phyloP scores from a whole-genome alignment of 768 basidiomycete genomes.

The Mycena albidolilacea region DNA sequence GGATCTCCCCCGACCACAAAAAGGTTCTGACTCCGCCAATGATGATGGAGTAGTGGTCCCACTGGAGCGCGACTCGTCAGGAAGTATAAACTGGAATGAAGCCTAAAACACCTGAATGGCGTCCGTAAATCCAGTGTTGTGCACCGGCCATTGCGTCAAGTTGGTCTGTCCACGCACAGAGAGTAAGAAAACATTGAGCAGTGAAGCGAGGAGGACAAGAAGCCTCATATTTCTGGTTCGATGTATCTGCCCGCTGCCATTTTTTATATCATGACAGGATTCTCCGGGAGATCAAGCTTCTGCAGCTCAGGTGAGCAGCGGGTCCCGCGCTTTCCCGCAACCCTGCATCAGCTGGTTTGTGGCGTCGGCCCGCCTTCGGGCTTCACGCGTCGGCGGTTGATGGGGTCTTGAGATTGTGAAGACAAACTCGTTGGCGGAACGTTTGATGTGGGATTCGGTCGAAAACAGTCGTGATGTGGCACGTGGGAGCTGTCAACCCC shows the following conservation, averaged over 20 bases:
- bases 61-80: background rate
- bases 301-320: background rate
- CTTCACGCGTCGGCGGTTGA: background rate
- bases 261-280: background rate
- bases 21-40: constrained; percentile 66
- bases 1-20: constrained; percentile 54
- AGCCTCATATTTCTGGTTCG: constrained; percentile 2
- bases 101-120: background rate
- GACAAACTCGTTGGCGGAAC: too few species aligned
- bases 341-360: background rate
- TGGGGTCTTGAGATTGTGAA: background rate
- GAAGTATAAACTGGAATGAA: too few species aligned
- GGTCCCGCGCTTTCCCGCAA: too few species aligned
- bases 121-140: constrained; percentile 30
- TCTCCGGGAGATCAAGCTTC: background rate
- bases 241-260: background rate
- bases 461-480: too few species aligned
- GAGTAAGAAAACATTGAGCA: background rate
- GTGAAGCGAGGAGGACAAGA: constrained; percentile 4
- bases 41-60: constrained; percentile 65
- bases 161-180: constrained; percentile 14
- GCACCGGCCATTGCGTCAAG: constrained; percentile 32
- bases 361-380: background rate
- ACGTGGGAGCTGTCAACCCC: background rate
- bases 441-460: too few species aligned